phyloP scores from a whole-genome alignment of 441 rosid species.

The Syzygium syzygioides region DNA sequence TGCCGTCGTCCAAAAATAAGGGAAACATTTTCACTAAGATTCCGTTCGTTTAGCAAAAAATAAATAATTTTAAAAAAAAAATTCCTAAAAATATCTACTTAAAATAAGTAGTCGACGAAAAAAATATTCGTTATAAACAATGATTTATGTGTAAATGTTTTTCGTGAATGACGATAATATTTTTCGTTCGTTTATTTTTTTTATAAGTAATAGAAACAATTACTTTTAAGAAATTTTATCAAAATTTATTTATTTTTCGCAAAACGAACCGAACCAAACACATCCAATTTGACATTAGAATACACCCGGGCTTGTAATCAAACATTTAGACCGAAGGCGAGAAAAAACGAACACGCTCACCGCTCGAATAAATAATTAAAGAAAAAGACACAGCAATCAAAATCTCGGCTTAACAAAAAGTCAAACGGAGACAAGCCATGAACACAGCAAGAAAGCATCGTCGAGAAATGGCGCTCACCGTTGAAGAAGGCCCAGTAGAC shows the following conservation, averaged over 20 bases:
- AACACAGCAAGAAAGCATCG: not conserved
- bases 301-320: not conserved
- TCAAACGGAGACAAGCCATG: not conserved
- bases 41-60: too few species aligned
- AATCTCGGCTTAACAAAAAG: not conserved
- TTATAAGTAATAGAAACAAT: accelerated
- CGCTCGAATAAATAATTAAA: not conserved
- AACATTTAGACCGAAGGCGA: not conserved
- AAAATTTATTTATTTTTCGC: accelerated
- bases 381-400: not conserved
- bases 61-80: too few species aligned
- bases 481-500: slow-evolving; percentile 34
- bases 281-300: not conserved
- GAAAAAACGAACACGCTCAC: not conserved
- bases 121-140: too few species aligned
- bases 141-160: too few species aligned
- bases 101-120: too few species aligned
- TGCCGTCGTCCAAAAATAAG: too few species aligned
- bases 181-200: not conserved
- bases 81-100: too few species aligned
- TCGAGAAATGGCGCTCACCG: slow-evolving; percentile 7
- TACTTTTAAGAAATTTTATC: accelerated
- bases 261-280: not conserved
- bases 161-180: too few species aligned
- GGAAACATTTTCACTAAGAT: too few species aligned